phyloP scores from a whole-genome alignment of 1,284 basidiomycete species.

The Malassezia brasiliensis region DNA sequence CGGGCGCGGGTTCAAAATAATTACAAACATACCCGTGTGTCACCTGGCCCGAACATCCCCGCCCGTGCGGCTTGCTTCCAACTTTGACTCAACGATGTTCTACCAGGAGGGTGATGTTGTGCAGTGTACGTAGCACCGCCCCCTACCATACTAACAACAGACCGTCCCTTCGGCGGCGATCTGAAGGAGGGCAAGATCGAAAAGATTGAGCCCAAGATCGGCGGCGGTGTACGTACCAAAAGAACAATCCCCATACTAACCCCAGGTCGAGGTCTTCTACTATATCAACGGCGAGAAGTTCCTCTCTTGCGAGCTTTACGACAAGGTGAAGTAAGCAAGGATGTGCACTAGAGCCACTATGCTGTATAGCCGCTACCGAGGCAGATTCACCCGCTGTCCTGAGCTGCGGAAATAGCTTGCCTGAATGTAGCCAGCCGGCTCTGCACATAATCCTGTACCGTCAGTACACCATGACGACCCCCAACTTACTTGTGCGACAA shows the following conservation, averaged over 20 bases:
- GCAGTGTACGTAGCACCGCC: constrained; percentile 23
- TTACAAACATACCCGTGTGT: not conserved
- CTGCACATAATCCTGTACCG: constrained; percentile 33
- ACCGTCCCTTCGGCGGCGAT: constrained; percentile 39
- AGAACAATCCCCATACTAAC: not conserved
- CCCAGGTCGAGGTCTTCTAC: constrained; percentile 41
- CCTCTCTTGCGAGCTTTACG: constrained; percentile 36
- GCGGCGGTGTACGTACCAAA: constrained; percentile 31
- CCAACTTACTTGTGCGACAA: constrained; percentile 27
- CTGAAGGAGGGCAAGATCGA: constrained; percentile 40
- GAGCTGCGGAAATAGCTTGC: not conserved
- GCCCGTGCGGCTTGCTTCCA: too few relatives aligned
- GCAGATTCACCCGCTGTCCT: not conserved
- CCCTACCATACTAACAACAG: constrained; percentile 13
- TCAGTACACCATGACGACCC: not conserved
- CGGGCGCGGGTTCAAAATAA: not conserved
- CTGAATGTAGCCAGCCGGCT: constrained; percentile 22
- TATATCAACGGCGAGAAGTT: constrained; percentile 36
- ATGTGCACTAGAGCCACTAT: too few relatives aligned
- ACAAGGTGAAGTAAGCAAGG: constrained; percentile 21
- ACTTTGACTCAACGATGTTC: constrained; percentile 22
- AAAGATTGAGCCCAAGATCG: constrained; percentile 39
- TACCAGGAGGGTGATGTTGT: constrained; percentile 35
- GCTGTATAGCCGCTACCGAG: too few relatives aligned
- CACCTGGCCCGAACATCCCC: not conserved